Conservation (phyloP, 176 grass and related monocot genomes). For the Oryza australiensis region DNA sequence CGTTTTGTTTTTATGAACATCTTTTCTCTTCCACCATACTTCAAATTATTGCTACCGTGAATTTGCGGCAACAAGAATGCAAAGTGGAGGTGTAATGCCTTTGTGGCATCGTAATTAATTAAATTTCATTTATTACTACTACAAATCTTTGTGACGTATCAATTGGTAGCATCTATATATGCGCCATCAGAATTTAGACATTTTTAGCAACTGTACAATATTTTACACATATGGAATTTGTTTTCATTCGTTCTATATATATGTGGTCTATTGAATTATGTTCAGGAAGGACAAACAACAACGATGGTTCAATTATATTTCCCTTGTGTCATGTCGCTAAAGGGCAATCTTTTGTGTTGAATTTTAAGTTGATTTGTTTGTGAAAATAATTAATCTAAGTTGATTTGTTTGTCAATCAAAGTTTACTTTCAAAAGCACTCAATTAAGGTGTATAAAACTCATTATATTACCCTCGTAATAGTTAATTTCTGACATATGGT, state of each 20-base stretch:
- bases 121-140: not conserved
- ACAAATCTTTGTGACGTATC: not conserved
- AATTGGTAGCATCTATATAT: not conserved
- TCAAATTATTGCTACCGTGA: too few species aligned
- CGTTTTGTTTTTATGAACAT: not conserved
- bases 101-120: too few species aligned
- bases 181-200: not conserved
- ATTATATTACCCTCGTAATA: too few species aligned
- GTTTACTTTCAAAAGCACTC: too few species aligned
- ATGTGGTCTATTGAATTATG: not conserved
- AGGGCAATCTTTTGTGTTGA: not conserved
- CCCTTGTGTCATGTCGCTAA: too few species aligned
- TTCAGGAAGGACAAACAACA: not conserved
- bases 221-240: not conserved
- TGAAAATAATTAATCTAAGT: too few species aligned
- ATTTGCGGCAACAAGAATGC: too few species aligned
- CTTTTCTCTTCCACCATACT: not conserved
- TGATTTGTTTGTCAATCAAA: too few species aligned
- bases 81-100: too few species aligned
- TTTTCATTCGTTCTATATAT: not conserved
- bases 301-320: too few species aligned
- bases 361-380: not conserved
- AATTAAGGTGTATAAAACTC: not conserved
- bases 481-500: not conserved
- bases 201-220: too few species aligned